A percentile compares a stretch with the other conserved stretches of the same genome.
Conservation (phyloP, 106 monocot genomes). For the Gastrodia elata region DNA sequence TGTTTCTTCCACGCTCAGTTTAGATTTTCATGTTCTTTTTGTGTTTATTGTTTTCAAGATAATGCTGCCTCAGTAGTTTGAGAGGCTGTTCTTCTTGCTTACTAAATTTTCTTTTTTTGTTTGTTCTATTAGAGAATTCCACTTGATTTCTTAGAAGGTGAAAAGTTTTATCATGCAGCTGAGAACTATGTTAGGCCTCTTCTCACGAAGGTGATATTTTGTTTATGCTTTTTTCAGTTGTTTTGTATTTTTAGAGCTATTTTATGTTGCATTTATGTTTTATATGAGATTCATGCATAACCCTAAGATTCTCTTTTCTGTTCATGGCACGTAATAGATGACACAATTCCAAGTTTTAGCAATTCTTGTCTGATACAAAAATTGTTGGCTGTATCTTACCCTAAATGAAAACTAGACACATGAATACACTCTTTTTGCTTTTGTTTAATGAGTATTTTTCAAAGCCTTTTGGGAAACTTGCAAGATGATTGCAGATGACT, state of each 20-base stretch:
- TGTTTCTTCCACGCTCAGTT: not conserved
- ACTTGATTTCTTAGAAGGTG: conserved; percentile 88
- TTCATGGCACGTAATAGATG: too few relatives aligned
- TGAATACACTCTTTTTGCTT: too few relatives aligned
- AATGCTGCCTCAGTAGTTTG: not conserved
- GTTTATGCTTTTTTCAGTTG: not conserved
- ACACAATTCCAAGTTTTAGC: too few relatives aligned
- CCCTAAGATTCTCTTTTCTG: too few relatives aligned
- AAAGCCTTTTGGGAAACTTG: too few relatives aligned
- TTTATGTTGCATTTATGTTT: too few relatives aligned
- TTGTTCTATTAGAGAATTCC: conserved; percentile 67
- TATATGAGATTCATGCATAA: too few relatives aligned
- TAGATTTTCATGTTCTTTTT: not conserved
- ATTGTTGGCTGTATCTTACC: too few relatives aligned
- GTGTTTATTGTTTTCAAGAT: not conserved
- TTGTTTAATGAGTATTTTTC: too few relatives aligned
- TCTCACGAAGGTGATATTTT: conserved; percentile 60
- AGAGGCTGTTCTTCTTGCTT: not conserved
- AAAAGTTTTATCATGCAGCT: conserved; percentile 67
- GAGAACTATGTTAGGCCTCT: conserved; percentile 78
- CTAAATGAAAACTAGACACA: too few relatives aligned
- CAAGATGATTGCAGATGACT: too few relatives aligned
- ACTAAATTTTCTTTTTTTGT: not conserved
- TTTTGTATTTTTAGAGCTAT: conserved; percentile 8
- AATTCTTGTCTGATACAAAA: too few relatives aligned